Conservation (phyloP, 257 asterid species). For the Scutellaria galericulata region DNA sequence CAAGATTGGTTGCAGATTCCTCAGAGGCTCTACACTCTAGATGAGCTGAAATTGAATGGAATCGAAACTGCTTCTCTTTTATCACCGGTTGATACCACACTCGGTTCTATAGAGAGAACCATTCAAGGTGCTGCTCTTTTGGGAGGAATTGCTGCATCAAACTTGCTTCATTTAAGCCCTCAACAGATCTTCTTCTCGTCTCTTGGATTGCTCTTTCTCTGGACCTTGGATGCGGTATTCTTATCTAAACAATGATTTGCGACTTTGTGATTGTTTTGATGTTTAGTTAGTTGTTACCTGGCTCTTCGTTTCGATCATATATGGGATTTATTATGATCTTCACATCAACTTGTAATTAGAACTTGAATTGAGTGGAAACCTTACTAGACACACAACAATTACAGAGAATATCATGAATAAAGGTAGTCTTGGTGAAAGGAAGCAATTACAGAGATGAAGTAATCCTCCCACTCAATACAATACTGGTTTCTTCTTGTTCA, state of each 20-base stretch:
- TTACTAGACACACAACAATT: too few relatives aligned
- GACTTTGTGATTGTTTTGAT: background rate
- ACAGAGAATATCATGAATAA: background rate
- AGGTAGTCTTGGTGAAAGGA: background rate
- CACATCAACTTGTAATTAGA: background rate
- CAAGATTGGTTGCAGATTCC: constrained; percentile 73
- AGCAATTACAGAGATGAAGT: background rate
- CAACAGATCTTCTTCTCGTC: constrained; percentile 63
- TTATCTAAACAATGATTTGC: constrained; percentile 23
- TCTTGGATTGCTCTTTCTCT: constrained; percentile 71
- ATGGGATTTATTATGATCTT: background rate
- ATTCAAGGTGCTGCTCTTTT: constrained; percentile 72
- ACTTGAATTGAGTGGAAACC: background rate
- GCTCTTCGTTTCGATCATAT: too few relatives aligned
- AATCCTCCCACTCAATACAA: background rate
- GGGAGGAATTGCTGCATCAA: constrained; percentile 78
- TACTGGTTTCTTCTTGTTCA: background rate
- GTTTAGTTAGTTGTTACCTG: background rate
- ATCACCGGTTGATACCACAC: constrained; percentile 79
- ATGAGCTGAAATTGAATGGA: constrained; percentile 88
- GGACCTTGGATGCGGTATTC: constrained; percentile 90
- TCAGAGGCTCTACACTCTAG: constrained; percentile 89
- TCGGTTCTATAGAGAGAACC: constrained; percentile 72
- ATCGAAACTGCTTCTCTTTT: constrained; percentile 74
- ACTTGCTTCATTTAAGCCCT: constrained; percentile 56